Evolutionary conservation across 768 basidiomycete species (phyloP), one percentile per base, ranked within the genome.

Genomic region (Boletus sp.): DNA sequence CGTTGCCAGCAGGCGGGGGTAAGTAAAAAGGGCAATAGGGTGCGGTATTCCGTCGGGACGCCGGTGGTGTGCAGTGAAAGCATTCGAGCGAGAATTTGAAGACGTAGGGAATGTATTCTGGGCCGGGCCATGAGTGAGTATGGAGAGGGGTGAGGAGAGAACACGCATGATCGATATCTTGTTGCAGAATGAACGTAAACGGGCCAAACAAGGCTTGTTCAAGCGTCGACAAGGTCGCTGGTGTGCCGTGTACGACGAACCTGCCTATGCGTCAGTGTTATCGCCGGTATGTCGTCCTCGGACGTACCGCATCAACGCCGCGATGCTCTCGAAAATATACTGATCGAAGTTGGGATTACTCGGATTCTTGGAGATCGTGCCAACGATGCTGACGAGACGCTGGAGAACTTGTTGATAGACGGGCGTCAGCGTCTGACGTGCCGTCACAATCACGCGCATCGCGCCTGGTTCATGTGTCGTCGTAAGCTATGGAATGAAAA

Each of bases 341-440:
- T 98, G 97, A 71, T 97, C 95, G 73, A 99, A 98, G 62, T 89
- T 87, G 2, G 97, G 97, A 73, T 99, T 99, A 70, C 91, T 94
- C 15, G 97, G 96, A 70, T 99, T 99, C 76, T 90, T 92, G 58
- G 90, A 92, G 64, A 96, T 94, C 53, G 88, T 81, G 12, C 90
- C 87, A 32, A 98, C 80, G 65, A 98, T 95, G 29, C 75, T 73
- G 54, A 97, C 91, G 8, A 99, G 82, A 12, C 89, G 86, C 41
- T 71, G 74, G 7, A 98, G 80, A 3, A 86, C 79, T 37, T 75
- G 77, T 56, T 87, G 81, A 65, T 86, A 90, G 8, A 75, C 78
- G 1, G 90, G 85, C 0, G 80, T 86, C 42, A 98, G 76, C 4
- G 84, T 80, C 64, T 92, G 87, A 18, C 91, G 83, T 14, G 93